These are phyloP conservation scores for Dittrichia graveolens DNA, from an alignment of 129 eudicot genomes.

Conservation along the genomic window DNA sequence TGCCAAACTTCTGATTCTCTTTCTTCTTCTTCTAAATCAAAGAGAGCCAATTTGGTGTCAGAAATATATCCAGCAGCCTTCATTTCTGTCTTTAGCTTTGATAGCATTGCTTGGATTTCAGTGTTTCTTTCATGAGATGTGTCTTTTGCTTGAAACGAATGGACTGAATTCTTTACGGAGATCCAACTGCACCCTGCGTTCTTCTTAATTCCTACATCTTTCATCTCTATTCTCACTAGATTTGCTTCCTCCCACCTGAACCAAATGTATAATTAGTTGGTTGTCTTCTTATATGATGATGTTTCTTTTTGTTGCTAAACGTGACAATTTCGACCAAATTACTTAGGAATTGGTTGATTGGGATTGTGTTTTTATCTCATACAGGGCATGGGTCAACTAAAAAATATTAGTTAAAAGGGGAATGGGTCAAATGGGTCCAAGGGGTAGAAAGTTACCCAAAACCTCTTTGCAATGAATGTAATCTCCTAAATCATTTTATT, in stretches of 20 bases:
- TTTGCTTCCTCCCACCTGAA: slow-evolving; percentile 84
- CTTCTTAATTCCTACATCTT: slow-evolving; percentile 73
- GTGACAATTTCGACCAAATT: no score
- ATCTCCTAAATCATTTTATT: no score
- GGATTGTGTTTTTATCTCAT: no score
- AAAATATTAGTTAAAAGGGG: no score
- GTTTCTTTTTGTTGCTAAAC: no score
- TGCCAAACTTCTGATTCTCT: slow-evolving; percentile 77
- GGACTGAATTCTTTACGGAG: slow-evolving; percentile 56
- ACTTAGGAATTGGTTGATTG: no score
- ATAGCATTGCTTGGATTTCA: slow-evolving; percentile 64
- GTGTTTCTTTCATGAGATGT: slow-evolving; percentile 56
- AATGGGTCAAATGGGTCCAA: no score
- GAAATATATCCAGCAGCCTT: slow-evolving; percentile 70
- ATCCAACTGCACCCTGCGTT: slow-evolving; percentile 83
- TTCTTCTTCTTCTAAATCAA: slow-evolving; percentile 88
- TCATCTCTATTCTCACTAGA: slow-evolving; percentile 77
- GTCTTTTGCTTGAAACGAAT: slow-evolving; percentile 80
- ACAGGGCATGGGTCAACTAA: no score
- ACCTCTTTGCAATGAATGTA: no score
- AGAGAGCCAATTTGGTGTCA: slow-evolving; percentile 58
- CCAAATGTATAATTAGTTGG: not conserved
- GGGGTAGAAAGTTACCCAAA: no score
- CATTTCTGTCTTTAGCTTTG: slow-evolving; percentile 50
- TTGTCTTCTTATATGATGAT: no score